Base-by-base conservation (phyloP, 2,329 filamentous ascomycete species). In the Coniochaeta prunicola region DNA sequence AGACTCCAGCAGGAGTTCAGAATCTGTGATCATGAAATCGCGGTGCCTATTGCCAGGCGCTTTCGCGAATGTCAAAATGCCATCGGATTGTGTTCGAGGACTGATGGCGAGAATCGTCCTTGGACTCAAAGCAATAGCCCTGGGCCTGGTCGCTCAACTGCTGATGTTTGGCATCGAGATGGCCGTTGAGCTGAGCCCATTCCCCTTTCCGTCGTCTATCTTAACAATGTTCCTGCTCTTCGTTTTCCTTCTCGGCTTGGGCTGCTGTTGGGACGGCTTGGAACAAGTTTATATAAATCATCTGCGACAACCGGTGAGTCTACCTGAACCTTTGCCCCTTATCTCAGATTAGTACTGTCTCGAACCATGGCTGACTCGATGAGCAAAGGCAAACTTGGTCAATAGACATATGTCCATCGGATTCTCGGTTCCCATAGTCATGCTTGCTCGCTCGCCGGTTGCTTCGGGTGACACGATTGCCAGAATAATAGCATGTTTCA, bases 401-500 rank as follows among this genome's bases (percentile, higher is more conserved):
- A 82, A 82, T 62, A 67, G 73, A 2, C 77, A 82, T 64, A 74
- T 82, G 62, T 79, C 79, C 0, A 65, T 81, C 6, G 80, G 77
- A 3, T 82, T 82, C 62, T 75, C 77, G 0, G 72, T 81, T 2
- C 80, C 80, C 0, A 73, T 82, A 2, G 68, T 80, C 1, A 76
- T 77, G 70, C 72, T 81, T 15, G 73, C 74, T 40, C 64, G 66
- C 2, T 61, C 73, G 7, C 63, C 72, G 12, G 61, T 76, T 8
- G 65, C 68, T 19, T 63, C 65, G 67, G 19, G 62, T 59, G 3
- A 67, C 69, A 58, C 66, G 0, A 71, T 81, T n/a, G 77, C 73
- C 5, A 65, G 73, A 19, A 72, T 81, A 8, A 71, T 78, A 19
- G 71, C 69, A 2, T 75, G 74, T 31, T 81, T 80, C 57, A 59